Evolutionary conservation across 208 protist genomes (phyloP), one percentile per base, ranked within the genome.

Genomic region (Acanthamoeba divionensis): DNA sequence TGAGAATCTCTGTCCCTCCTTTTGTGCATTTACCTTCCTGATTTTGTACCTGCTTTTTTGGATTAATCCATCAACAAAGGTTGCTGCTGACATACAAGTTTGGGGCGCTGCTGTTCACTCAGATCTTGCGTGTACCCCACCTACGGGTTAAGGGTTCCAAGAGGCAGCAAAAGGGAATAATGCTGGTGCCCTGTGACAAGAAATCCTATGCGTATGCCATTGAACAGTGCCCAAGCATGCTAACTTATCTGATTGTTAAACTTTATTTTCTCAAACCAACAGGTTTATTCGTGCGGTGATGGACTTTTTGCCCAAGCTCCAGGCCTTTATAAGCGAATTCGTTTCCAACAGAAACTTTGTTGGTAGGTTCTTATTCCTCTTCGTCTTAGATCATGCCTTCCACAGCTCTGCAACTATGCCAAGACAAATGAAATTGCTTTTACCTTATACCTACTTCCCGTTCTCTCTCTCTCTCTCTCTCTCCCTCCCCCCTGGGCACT

Each of bases 341-440:
- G 75, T 85, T 31, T 38, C 50, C 45, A 85, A 85, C 75, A 85
- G 65, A 55, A 85, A 85, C 54, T 85, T 85, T 85, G 75, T 85
- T n/a, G 75, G 75, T 85, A 41, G 18, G 73, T 15, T 2, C 5
- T 2, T 63, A 71, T 71, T 2, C 26, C 26, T 71, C 18, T 31
- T 29, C 26, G n/a, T 26, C 47, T 18, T 4, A 7, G 21, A 33
- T 26, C 18, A 71, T 71, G 38, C 31, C 24, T 63, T 33, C 31
- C 1, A 63, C 24, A 33, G 55, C 8, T 63, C n/a, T n/a, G n/a
- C n/a, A n/a, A n/a, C n/a, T n/a, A n/a, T n/a, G n/a, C n/a, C n/a
- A n/a, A n/a, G n/a, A n/a, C n/a, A n/a, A n/a, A n/a, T n/a, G n/a
- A n/a, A n/a, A n/a, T n/a, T n/a, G n/a, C n/a, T n/a, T n/a, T n/a